These are phyloP conservation scores for Malbranchea cinnamomea DNA, from an alignment of 2,329 filamentous ascomycete species.

Conservation along the genomic window DNA sequence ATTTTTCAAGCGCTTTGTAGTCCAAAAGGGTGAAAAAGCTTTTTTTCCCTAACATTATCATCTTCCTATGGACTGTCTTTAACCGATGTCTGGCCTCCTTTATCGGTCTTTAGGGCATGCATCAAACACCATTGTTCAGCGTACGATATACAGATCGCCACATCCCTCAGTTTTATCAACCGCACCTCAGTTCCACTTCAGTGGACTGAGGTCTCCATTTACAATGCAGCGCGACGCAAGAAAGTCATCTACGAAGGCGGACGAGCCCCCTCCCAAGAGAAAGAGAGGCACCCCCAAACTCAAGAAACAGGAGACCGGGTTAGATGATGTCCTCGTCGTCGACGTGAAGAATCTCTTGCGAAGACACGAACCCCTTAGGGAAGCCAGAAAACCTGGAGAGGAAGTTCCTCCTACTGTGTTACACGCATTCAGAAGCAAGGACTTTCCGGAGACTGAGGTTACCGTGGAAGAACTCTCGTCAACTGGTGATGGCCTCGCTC, in stretches of 20 bases:
- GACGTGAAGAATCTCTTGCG: constrained; percentile 40
- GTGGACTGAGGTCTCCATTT: not conserved
- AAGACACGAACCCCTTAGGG: constrained; percentile 11
- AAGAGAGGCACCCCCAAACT: constrained; percentile 6
- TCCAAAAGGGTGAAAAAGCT: too few relatives aligned
- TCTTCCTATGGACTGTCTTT: too few relatives aligned
- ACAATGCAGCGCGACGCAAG: constrained; percentile 1
- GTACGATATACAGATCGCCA: too few relatives aligned
- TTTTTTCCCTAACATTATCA: too few relatives aligned
- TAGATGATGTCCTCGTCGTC: constrained; percentile 50
- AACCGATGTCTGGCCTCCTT: too few relatives aligned
- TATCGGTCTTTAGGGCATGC: too few relatives aligned
- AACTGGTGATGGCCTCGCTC: constrained; percentile 77
- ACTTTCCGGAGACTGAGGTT: constrained; percentile 62
- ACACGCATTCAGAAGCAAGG: constrained; percentile 40
- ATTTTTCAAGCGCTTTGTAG: too few relatives aligned
- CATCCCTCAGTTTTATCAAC: too few relatives aligned
- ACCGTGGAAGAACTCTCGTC: constrained; percentile 74
- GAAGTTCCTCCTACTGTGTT: constrained; percentile 13
- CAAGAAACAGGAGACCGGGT: constrained; percentile 1
- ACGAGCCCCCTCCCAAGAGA: constrained; percentile 5
- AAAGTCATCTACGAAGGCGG: not conserved
- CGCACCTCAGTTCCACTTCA: not conserved
- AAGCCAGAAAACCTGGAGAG: constrained; percentile 12
- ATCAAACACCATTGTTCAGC: too few relatives aligned